Base-by-base conservation (phyloP, 1,284 basidiomycete species). In the Trametes hirsuta region DNA sequence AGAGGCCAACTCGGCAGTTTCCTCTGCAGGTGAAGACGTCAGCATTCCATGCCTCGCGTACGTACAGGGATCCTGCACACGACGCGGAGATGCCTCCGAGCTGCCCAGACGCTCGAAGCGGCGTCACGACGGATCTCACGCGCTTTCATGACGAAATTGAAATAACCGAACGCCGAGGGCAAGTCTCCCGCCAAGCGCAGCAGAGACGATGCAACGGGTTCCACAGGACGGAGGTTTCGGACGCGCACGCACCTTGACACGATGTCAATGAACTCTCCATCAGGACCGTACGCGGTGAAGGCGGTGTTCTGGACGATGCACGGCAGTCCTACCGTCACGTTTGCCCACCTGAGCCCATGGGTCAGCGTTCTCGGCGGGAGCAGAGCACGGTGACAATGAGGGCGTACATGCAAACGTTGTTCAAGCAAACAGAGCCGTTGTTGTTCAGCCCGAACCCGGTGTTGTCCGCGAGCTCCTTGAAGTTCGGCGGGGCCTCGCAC, bases 401-500 rank as follows among this genome's bases (percentile, higher is more conserved):
- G n/a, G 80, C 90, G 53, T 71, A 93, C 90, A 88, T 85, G 87
- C 92, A 94, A 5, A 81, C 73, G 68, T 87, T 88, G 71, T 92
- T 90, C 54, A 96, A 80, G 71, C 93, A 95, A 34, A 94, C 81
- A 2, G 91, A 86, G 25, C 93, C 93, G 70, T 94, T 91, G 64
- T 85, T 77, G 74, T 95, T 95, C 39, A 86, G 80, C 39, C 87
- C 88, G 22, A 82, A 79, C 30, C 81, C 79, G 25, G 72, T 78
- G 5, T 68, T 76, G 63, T 90, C 89, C 14, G 81, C 79, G 21
- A 94, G 81, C 5, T 90, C 82, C 55, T 75, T 75, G 66, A 75
- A 84, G 69, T 94, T 87, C 1, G 84, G 79, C 3, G 91, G 88
- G 0, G 78, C 79, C 66, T 82, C 77, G 68, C 93, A 95, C 75